Evolutionary conservation across 371 early-diverging fungal genomes (phyloP), one percentile per base, ranked within the genome.

Genomic region (Chytridium lagenaria): DNA sequence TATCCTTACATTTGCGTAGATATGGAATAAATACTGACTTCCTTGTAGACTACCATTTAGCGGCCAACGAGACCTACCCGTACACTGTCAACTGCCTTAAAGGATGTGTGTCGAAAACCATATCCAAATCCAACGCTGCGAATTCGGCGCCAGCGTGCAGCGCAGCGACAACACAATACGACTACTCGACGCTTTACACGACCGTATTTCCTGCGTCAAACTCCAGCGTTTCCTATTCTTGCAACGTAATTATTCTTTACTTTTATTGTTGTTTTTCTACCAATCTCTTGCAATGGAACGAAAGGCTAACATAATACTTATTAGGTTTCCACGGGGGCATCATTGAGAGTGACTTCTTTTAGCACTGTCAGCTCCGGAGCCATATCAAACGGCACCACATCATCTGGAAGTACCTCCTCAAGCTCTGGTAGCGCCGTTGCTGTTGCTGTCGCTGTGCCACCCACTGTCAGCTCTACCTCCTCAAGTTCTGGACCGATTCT

Each of bases 31-130:
- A 44, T n/a, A n/a, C n/a, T n/a, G n/a, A n/a, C n/a, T n/a, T n/a
- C 44, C 19, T 44, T 19, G 16, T 52, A 52, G 55, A 52, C 55
- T 52, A 52, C 55, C 55, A 52, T 23, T 5, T 52, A 5, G n/a
- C 12, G 26, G 16, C 55, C 7, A 26, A 52, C 55, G 26, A 26
- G 12, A 10, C 12, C 5, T 52, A 52, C 55, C 55, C 55, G 12
- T 52, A 52, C 55, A 5, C 23, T 5, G 55, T 52, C 55, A 52
- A 52, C 55, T 52, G 55, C 55, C 26, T 52, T 5, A 52, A 52
- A 52, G 55, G 55, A n/a, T 52, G 55, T 23, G 55, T 52, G 44
- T 44, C 44, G 19, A 52, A 7, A 15, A 26, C 55, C 5, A n/a
- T 23, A 22, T 52, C 55, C 5, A n/a, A 5, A 5, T 15, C 5